These are phyloP conservation scores for Wickerhamiella kazuoi DNA, from an alignment of 805 yeast species.

Conservation along the genomic window DNA sequence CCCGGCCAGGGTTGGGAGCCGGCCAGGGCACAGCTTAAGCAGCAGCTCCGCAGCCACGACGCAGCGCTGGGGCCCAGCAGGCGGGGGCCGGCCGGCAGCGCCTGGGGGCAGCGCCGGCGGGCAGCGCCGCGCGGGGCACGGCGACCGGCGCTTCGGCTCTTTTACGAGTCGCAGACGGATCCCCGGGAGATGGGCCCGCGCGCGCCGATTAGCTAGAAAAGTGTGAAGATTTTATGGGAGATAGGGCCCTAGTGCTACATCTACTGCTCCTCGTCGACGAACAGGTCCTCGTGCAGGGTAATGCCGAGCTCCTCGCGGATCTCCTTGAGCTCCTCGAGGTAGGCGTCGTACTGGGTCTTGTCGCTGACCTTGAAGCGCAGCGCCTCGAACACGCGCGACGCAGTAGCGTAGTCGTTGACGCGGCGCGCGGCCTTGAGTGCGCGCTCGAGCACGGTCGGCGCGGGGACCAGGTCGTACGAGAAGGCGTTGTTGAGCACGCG, in stretches of 20 bases:
- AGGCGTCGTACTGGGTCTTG: constrained; percentile 84
- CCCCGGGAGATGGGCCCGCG: no score
- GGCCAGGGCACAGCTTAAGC: no score
- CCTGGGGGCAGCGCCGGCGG: no score
- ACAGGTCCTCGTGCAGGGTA: constrained; percentile 82
- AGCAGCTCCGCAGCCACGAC: no score
- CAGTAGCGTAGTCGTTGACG: constrained; percentile 96
- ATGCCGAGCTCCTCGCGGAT: constrained; percentile 84
- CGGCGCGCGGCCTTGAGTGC: constrained; percentile 97
- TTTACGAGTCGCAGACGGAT: no score
- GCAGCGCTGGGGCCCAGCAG: no score
- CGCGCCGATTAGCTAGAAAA: no score
- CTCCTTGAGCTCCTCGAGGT: constrained; percentile 84
- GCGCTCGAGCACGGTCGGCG: constrained; percentile 88
- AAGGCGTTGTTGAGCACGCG: constrained; percentile 96
- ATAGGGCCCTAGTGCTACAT: not conserved
- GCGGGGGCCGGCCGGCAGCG: no score
- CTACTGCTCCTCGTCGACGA: constrained; percentile 17
- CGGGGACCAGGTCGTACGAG: constrained; percentile 96
- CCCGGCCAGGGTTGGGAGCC: no score
- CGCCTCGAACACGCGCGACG: constrained; percentile 93
- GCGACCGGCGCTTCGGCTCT: no score
- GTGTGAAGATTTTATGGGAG: no score
- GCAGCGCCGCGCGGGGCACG: no score
- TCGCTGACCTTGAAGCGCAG: constrained; percentile 91